phyloP scores from a whole-genome alignment of 1,284 basidiomycete species.

The Marasmius tenuissimus region DNA sequence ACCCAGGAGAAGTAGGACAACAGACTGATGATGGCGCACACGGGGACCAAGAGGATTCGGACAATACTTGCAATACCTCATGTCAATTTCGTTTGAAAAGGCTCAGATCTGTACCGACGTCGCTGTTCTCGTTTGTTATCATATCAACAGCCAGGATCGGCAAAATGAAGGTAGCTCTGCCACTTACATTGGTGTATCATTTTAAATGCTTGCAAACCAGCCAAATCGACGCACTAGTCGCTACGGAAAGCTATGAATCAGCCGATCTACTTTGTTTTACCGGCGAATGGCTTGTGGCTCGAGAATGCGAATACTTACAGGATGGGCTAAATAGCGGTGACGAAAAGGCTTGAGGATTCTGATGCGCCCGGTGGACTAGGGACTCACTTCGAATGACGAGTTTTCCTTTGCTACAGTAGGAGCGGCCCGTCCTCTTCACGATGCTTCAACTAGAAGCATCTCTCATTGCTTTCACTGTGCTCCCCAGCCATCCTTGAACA shows the following conservation, averaged over 20 bases:
- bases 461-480: background rate
- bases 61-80: conserved; percentile 53
- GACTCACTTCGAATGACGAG: conserved; percentile 59
- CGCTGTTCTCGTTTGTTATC: conserved; percentile 66
- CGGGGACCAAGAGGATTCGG: conserved; percentile 77
- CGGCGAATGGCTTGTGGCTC: background rate
- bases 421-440: conserved; percentile 47
- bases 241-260: conserved; percentile 67
- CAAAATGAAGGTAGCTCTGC: background rate
- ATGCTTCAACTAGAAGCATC: conserved; percentile 42
- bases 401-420: conserved; percentile 61
- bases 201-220: conserved; percentile 70
- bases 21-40: conserved; percentile 70
- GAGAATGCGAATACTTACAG: conserved; percentile 32
- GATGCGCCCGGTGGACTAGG: conserved; percentile 6
- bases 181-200: conserved; percentile 69
- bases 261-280: conserved; percentile 48
- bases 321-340: conserved; percentile 39
- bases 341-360: conserved; percentile 10
- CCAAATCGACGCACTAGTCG: conserved; percentile 64
- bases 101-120: conserved; percentile 36
- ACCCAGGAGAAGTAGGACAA: conserved; percentile 76
- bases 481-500: too few relatives aligned
- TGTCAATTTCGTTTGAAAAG: background rate
- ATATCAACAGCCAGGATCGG: background rate